Evolutionary conservation across 106 monocot species (phyloP), one percentile per base, ranked within the genome.

Genomic region (Dioscorea alata): DNA sequence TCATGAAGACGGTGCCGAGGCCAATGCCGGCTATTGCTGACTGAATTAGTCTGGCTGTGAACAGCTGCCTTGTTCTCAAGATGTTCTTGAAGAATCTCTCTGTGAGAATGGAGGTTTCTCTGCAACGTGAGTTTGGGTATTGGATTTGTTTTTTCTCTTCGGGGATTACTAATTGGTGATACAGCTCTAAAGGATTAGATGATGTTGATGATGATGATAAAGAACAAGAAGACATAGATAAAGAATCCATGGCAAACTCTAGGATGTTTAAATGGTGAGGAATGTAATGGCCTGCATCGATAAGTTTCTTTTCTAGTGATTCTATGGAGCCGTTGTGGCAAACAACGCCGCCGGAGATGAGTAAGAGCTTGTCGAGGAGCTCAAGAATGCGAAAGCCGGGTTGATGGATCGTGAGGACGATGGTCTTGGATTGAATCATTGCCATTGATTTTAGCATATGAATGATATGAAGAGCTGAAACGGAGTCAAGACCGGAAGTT

Each of bases 401-500:
- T 59, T 96, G 96, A 71, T 96, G 96, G 54, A 89, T 75, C 5
- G 92, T 96, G 67, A 96, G 73, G 0, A 92, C 70, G 31, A 96
- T 57, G 4, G 96, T 96, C 74, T 89, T 92, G 33, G 82, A 80
- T 8, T 80, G 66, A 16, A 23, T n/a, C 5, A 8, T 13, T 8
- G 87, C 87, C 92, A 97, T 92, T 28, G 77, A 65, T 33, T 86
- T 89, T 49, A 97, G 82, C 48, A 84, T 74, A 14, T 69, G 18
- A 33, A 89, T 20, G 25, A 92, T 73, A 74, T 86, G 77, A 32
- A 89, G 71, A 10, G 96, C 96, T 2, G 88, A 79, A 8, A 76
- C 82, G 2, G 92, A 92, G 79, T 96, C 96, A 22, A 96, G 78
- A 21, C 96, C 96, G 6, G 96, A 89, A 2, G 96, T 96, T 18